phyloP scores from a whole-genome alignment of 2,329 filamentous ascomycete genomes.

The Microdochium nivale region DNA sequence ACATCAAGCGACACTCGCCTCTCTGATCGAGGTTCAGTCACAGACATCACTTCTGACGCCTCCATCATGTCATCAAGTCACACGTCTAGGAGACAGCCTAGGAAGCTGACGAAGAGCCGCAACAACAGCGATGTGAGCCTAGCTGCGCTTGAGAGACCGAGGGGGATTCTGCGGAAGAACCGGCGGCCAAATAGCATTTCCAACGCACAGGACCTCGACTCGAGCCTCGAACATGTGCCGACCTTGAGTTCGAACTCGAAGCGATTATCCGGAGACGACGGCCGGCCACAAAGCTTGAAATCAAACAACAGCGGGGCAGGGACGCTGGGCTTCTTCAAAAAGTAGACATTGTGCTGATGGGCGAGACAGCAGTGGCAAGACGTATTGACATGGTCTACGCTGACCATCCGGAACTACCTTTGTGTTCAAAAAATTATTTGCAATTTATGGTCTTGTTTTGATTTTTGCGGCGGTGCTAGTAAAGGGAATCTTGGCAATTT shows the following conservation, averaged over 20 bases:
- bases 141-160: constrained; percentile 18
- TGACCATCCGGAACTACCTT: background rate
- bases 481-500: background rate
- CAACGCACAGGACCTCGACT: background rate
- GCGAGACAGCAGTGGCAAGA: background rate
- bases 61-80: constrained; percentile 7
- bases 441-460: background rate
- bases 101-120: constrained; percentile 32
- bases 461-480: background rate
- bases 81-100: constrained; percentile 18
- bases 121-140: constrained; percentile 22
- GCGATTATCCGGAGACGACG: constrained; percentile 3
- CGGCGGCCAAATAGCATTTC: constrained; percentile 17
- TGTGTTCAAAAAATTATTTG: no score
- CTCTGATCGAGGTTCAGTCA: constrained; percentile 17
- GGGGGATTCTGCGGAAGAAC: constrained; percentile 28
- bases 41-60: constrained; percentile 6
- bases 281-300: constrained; percentile 3
- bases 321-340: background rate
- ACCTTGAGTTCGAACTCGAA: background rate
- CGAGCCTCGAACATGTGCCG: background rate
- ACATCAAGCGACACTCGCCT: constrained; percentile 24
- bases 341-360: background rate
- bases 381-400: background rate
- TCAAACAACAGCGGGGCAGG: constrained; percentile 2